phyloP scores from a whole-genome alignment of 2,329 filamentous ascomycete species.

The Leptographium flavum region DNA sequence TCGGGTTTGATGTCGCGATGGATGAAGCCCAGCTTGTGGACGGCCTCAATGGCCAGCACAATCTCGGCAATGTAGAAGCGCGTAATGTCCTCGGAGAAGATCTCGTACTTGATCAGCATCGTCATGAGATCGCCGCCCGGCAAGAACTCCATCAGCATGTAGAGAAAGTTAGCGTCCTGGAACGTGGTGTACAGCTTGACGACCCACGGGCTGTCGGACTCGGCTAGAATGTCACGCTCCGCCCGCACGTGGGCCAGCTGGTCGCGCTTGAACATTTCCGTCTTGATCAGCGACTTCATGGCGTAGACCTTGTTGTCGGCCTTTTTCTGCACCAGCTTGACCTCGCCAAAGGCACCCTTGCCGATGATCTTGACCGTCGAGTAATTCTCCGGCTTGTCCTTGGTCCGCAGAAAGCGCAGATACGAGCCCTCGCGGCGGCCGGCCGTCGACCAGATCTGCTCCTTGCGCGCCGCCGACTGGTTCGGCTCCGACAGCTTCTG shows the following conservation, averaged over 20 bases:
- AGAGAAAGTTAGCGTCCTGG: slow-evolving; percentile 89
- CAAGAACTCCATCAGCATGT: slow-evolving; percentile 99
- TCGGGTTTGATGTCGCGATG: slow-evolving; percentile 99
- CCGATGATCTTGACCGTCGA: slow-evolving; percentile 94
- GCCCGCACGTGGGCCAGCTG: slow-evolving; percentile 94
- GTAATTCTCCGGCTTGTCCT: slow-evolving; percentile 90
- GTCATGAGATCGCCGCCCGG: slow-evolving; percentile 98
- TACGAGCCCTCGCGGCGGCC: slow-evolving; percentile 86
- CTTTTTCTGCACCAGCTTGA: slow-evolving; percentile 94
- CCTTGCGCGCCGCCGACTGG: slow-evolving; percentile 61
- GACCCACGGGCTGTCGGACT: slow-evolving; percentile 99
- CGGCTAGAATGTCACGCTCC: slow-evolving; percentile 92
- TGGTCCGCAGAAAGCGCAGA: slow-evolving; percentile 83
- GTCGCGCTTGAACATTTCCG: slow-evolving; percentile 99
- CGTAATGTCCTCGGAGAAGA: slow-evolving; percentile 97
- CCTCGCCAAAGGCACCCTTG: slow-evolving; percentile 96
- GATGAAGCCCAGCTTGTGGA: slow-evolving; percentile 95
- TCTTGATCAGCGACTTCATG: slow-evolving; percentile 96
- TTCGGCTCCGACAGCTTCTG: slow-evolving; percentile 66
- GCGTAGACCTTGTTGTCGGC: slow-evolving; percentile 94
- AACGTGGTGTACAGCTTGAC: slow-evolving; percentile 98
- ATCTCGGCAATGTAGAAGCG: slow-evolving; percentile 99
- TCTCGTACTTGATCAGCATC: slow-evolving; percentile 99
- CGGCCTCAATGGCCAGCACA: slow-evolving; percentile 93
- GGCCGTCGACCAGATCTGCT: slow-evolving; percentile 71